phyloP scores from a whole-genome alignment of 768 basidiomycete species.

The Pleurotus giganteus region DNA sequence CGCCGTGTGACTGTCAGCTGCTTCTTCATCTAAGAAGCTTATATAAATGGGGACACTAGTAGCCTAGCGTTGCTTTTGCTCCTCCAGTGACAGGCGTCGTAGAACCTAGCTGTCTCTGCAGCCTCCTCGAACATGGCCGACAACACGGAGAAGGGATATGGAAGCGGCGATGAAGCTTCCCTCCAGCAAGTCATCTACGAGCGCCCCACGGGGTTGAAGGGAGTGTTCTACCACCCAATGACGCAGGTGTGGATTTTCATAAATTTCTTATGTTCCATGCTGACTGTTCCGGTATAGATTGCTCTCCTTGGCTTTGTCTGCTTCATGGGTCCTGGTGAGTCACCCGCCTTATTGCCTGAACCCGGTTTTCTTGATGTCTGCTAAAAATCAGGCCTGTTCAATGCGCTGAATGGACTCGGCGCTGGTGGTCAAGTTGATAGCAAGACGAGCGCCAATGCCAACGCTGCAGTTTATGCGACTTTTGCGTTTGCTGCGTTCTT shows the following conservation, averaged over 20 bases:
- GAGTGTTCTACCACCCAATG: slow-evolving; percentile 56
- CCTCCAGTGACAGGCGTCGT: background rate
- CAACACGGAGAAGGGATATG: background rate
- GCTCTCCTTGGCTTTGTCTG: slow-evolving; percentile 68
- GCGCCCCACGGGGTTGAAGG: slow-evolving; percentile 38
- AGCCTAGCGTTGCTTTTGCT: background rate
- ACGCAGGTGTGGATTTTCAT: slow-evolving; percentile 41
- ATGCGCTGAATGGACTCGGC: slow-evolving; percentile 62
- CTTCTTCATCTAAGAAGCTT: background rate
- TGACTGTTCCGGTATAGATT: slow-evolving; percentile 26
- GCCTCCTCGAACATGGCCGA: too few relatives aligned
- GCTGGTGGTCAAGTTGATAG: slow-evolving; percentile 58
- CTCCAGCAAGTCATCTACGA: background rate
- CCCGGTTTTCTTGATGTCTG: background rate
- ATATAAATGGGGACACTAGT: background rate
- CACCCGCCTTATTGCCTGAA: slow-evolving; percentile 14
- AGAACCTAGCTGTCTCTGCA: background rate
- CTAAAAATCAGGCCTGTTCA: slow-evolving; percentile 50
- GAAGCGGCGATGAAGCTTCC: background rate
- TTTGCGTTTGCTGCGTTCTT: slow-evolving; percentile 63
- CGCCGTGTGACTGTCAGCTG: background rate
- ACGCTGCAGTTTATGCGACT: slow-evolving; percentile 54
- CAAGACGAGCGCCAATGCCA: slow-evolving; percentile 53
- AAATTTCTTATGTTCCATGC: background rate
- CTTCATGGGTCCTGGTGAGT: slow-evolving; percentile 56